Evolutionary conservation across 2,329 filamentous ascomycete genomes (phyloP), one percentile per base, ranked within the genome.

Genomic region (Diaporthe longicolla): DNA sequence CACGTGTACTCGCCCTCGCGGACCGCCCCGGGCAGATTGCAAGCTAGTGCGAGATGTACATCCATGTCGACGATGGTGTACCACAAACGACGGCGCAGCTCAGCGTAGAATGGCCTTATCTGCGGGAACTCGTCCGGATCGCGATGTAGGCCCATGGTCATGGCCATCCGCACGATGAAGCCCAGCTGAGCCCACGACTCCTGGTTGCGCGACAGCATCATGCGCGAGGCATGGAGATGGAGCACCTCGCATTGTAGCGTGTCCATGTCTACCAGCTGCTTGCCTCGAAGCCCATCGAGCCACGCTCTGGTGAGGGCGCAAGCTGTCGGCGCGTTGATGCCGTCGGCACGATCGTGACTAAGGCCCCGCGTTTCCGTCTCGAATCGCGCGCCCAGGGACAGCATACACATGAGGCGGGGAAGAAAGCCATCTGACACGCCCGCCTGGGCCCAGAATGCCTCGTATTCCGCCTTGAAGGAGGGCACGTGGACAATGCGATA

Each of bases 71-170:
- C 81, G 54, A 90, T 86, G 4, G 88, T 88, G 68, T 85, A 89
- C 89, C 89, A 90, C 32, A 90, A 78, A 74, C 87, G 84, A n/a
- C 89, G 84, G 45, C 89, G 82, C 75, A 87, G 83, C 79, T 90
- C 89, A n/a, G 85, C 85, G 58, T 86, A 83, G 77, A 89, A 90
- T 0, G 87, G 82, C 7, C 84, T 82, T 69, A 90, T 85, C 40
- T 85, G 84, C 4, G 83, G 82, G 72, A 87, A 89, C 76, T 90
- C 89, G 19, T 86, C 86, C 3, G 89, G 88, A 70, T 90, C 89
- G 5, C 88, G 85, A 76, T 90, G 89, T 61, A 90, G 81, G 4
- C 88, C 89, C 88, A 90, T 90, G 3, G 86, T 87, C 88, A 90
- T 90, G 40, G 88, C 89, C 82, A 89, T 87, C 21, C 89, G 86